Evolutionary conservation across 179 eudicot species (phyloP), one percentile per base, ranked within the genome.

Genomic region (Beta corolliflora): DNA sequence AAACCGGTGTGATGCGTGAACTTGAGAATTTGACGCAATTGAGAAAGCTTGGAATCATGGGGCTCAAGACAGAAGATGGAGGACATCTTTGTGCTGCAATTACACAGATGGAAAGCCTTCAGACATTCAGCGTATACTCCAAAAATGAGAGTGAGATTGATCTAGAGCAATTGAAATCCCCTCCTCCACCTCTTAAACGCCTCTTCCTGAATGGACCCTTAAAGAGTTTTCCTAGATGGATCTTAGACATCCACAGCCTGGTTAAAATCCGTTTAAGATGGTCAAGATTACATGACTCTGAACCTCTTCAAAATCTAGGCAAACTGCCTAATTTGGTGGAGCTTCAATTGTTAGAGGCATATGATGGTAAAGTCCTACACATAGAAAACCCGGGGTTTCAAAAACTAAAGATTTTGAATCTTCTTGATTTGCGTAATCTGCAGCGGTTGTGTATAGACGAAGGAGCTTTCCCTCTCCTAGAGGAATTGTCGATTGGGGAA

Each of bases 31-130:
- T 79, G 53, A 56, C 5, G 65, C 71, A 83, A 36, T 60, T 86
- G n/a, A 83, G 84, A 72, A 83, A 71, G 65, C 58, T 86, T n/a
- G 76, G 84, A n/a, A 81, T 83, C 14, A 2, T 1, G 1, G 83
- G 81, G 13, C 29, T 77, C 19, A 44, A 53, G 45, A 9, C 16
- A 11, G 66, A 67, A 9, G 16, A 80, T 1, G 82, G 78, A 2
- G 19, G 31, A 14, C 77, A 59, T 54, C 77, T 86, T 0, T 76
- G 82, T 68, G 63, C 65, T 15, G 69, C 83, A 16, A 61, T 86
- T 16, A 48, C 73, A 41, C 52, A 46, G 3, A 83, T 86, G 84
- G 73, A n/a, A 4, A 15, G 56, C 77, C 86, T 86, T 60, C 70
- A 80, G 16, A 5, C 71, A 16, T 45, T 86, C 16, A 45, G 14